Evolutionary conservation across 805 yeast species (phyloP).

Genomic region (Candida insectorum): DNA sequence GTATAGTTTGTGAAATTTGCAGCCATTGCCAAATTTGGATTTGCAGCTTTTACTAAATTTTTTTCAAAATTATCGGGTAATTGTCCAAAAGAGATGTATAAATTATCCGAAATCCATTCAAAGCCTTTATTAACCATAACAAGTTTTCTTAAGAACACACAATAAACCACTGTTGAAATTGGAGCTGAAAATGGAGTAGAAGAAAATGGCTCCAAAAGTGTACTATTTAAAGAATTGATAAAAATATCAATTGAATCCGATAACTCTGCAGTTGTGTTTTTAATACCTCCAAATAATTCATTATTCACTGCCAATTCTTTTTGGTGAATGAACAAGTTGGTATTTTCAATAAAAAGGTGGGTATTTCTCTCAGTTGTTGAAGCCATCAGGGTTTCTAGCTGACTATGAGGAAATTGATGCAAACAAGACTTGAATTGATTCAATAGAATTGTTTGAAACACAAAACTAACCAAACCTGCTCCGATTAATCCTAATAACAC

Average conservation of each 20-base stretch:
- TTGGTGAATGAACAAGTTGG: slow-evolving; percentile 50
- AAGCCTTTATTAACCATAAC: slow-evolving; percentile 64
- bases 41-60: slow-evolving; percentile 6
- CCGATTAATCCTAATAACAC: slow-evolving; percentile 51
- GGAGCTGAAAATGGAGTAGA: slow-evolving; percentile 65
- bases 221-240: slow-evolving; percentile 54
- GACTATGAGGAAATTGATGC: slow-evolving; percentile 4
- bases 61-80: slow-evolving; percentile 22
- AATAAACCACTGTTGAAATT: slow-evolving; percentile 64
- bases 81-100: slow-evolving; percentile 57
- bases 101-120: slow-evolving; percentile 70
- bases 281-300: slow-evolving; percentile 64
- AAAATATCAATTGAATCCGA: slow-evolving; percentile 61
- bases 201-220: slow-evolving; percentile 59
- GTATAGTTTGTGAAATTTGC: slow-evolving; percentile 4
- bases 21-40: neutral
- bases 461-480: slow-evolving; percentile 52
- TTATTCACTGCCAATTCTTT: slow-evolving; percentile 57
- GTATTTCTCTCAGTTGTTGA: slow-evolving; percentile 2
- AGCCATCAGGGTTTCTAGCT: slow-evolving; percentile 1
- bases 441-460: slow-evolving; percentile 53
- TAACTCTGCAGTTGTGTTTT: slow-evolving; percentile 51
- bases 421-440: slow-evolving; percentile 17
- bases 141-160: slow-evolving; percentile 76
- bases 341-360: slow-evolving; percentile 17